Evolutionary conservation across 2,329 filamentous ascomycete species (phyloP).

Genomic region (Ophiostoma sp.): DNA sequence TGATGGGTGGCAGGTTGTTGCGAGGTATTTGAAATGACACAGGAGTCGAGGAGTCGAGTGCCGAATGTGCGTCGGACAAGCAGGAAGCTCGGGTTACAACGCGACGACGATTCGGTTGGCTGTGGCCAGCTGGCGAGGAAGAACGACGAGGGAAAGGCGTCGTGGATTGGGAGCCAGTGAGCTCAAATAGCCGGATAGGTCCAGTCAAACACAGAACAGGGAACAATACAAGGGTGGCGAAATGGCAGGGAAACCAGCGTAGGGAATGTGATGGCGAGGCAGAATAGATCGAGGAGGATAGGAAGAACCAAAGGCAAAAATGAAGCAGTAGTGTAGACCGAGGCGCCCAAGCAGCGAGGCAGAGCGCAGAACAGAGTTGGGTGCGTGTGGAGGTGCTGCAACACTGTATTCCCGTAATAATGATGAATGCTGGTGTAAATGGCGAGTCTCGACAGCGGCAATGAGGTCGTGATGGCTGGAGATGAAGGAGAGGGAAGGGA

Average conservation of each 20-base stretch:
- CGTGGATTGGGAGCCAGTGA: background rate
- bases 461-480: constrained; percentile 4
- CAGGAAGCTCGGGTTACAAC: background rate
- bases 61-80: background rate
- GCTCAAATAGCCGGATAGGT: background rate
- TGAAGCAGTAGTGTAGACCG: background rate
- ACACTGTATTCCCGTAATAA: background rate
- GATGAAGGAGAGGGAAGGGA: background rate
- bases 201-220: background rate
- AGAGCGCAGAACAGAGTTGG: background rate
- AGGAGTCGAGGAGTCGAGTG: background rate
- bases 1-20: background rate
- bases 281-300: background rate
- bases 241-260: background rate
- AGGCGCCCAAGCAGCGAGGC: background rate
- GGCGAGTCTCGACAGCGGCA: background rate
- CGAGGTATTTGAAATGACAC: background rate
- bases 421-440: background rate
- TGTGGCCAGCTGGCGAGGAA: background rate
- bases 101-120: background rate
- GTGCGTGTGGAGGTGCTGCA: background rate
- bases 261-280: background rate
- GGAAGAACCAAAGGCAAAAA: background rate
- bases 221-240: background rate
- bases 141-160: background rate